Evolutionary conservation across 2,329 filamentous ascomycete species (phyloP), one percentile per base, ranked within the genome.

Genomic region (Trichoderma guizhouense): DNA sequence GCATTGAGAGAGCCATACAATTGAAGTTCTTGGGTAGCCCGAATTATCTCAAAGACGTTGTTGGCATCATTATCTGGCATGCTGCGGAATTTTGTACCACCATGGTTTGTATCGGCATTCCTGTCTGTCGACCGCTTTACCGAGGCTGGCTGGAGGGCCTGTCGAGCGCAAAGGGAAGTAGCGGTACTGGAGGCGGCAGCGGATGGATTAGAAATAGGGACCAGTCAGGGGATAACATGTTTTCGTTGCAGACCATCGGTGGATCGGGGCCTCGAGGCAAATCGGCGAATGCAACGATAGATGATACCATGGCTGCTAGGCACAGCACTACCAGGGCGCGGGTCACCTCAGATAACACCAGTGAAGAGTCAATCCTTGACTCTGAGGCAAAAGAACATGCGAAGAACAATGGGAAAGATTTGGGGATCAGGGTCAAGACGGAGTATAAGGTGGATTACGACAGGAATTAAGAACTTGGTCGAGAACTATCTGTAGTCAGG

Each of bases 91-190:
- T 62, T 5, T 62, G 32, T 18, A 24, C 60, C 2, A 62, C 60
- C n/a, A 62, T 62, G 60, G 60, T 62, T 14, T 62, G 60, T 34
- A 62, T 62, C 60, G 60, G 60, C n/a, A 62, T 62, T 62, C 60
- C 60, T 21, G 60, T 62, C 60, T 62, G 60, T 30, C 32, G 60
- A 26, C 60, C 60, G 12, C 60, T 62, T 39, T 62, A 36, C 60
- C 32, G 60, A 62, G 60, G 26, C 32, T 62, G 60, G 60, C 7
- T 39, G 21, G n/a, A 62, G 3, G 30, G 21, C 7, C 26, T 18
- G 32, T 30, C 30, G 4, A 14, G 21, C 11, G 30, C 32, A 11
- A 62, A 34, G 26, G 60, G 60, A 24, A 62, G 32, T 0, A 62
- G 30, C 11, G 30, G 14, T 21, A 34, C 57, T 1, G 57, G 57